These are phyloP conservation scores for Phytopythium montanum DNA, from an alignment of 352 stramenopile species.

Conservation along the genomic window DNA sequence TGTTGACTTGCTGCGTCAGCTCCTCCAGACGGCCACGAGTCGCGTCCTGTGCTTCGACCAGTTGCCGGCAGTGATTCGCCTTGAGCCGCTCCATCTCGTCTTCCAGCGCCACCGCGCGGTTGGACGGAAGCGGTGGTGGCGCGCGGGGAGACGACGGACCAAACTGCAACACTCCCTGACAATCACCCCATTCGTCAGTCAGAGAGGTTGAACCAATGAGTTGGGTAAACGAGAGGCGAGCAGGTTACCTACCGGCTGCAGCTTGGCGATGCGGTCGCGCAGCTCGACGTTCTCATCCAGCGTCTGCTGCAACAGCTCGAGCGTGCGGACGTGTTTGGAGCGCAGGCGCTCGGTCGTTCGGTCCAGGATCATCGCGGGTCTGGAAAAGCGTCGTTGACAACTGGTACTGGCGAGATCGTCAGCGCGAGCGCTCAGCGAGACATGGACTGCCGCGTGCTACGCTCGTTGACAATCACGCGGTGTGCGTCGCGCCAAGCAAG, in stretches of 20 bases:
- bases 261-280: conserved; percentile 32
- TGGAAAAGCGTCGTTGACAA: no score
- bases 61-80: conserved; percentile 30
- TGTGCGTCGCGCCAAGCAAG: no score
- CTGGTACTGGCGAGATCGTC: no score
- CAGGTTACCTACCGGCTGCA: conserved; percentile 38
- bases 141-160: conserved; percentile 19
- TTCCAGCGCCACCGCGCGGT: conserved; percentile 45
- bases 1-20: conserved; percentile 23
- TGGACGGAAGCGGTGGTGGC: conserved; percentile 25
- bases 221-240: background rate
- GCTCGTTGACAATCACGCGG: no score
- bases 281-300: conserved; percentile 75
- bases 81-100: conserved; percentile 57
- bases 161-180: conserved; percentile 41
- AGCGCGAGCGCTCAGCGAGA: no score
- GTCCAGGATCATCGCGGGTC: conserved; percentile 53
- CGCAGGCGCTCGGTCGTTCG: conserved; percentile 64
- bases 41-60: conserved; percentile 34
- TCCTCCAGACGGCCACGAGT: conserved; percentile 23
- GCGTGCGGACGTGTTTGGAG: conserved; percentile 77
- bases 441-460: no score
- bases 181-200: no score
- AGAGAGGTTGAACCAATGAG: no score
- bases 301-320: conserved; percentile 77